Evolutionary conservation across 139 green algal genomes (phyloP), one percentile per base, ranked within the genome.

Genomic region (Asterochloris erici): DNA sequence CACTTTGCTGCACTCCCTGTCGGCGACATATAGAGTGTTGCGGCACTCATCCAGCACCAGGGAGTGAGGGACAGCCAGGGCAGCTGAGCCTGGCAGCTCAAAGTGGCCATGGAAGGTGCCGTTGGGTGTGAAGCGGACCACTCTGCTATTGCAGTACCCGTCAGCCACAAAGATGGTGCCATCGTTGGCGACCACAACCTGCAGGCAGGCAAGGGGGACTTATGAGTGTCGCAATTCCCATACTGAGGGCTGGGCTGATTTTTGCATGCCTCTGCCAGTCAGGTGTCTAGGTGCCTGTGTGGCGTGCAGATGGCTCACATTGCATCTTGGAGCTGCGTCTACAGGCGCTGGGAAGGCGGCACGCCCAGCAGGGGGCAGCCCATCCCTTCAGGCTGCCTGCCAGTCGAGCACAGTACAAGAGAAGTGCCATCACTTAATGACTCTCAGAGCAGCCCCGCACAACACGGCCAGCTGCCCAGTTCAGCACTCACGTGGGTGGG

Each of bases 41-140:
- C 73, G 66, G 85, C 94, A 98, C 85, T 97, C 94, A 76, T 97
- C 88, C 68, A 96, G 81, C 68, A 92, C 79, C 60, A 98, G 54
- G 62, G 79, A 87, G 91, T 96, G 92, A 6, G 90, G 84, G 15
- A 96, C 84, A 16, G 24, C 6, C 75, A 87, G 28, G 14, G 54
- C 28, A 21, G 60, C 79, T 21, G 17, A 21, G 12, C 27, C 26
- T 12, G 79, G 79, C 74, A 86, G 76, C 19, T 4, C 19, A 74
- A 85, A 89, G 19, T 88, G 77, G 0, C 63, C 63, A 13, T 88
- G 17, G 47, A 79, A 92, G 0, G 73, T 79, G 14, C 92, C 94
- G 0, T 88, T 14, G 0, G 85, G 60, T 15, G 62, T 77, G 68
- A 87, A 94, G 60, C 85, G 77, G 14, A 89, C 70, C 60, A 93